Conservation (phyloP, 1,139 yeast species). For the Barnettozyma hawaiiensis region DNA sequence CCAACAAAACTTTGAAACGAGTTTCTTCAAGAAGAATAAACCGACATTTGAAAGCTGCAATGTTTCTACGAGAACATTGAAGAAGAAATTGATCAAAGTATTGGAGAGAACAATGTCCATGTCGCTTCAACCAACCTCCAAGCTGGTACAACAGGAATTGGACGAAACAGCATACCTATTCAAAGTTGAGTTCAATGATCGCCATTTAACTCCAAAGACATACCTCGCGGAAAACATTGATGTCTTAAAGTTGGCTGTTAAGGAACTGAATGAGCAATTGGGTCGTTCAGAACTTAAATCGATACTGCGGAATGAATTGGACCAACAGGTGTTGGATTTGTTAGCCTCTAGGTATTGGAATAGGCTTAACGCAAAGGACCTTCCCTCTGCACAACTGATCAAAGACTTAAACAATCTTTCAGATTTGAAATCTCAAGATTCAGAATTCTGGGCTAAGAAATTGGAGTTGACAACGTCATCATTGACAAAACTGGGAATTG, state of each 20-base stretch:
- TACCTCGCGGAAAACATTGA: conserved; percentile 91
- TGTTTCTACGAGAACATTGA: conserved; percentile 71
- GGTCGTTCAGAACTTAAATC: conserved; percentile 80
- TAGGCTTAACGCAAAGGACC: conserved; percentile 19
- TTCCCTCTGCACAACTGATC: conserved; percentile 20
- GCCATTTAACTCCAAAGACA: conserved; percentile 88
- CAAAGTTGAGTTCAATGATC: conserved; percentile 94
- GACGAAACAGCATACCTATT: conserved; percentile 92
- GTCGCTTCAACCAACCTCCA: conserved; percentile 82
- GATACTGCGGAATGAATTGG: conserved; percentile 75
- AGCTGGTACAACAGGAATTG: conserved; percentile 79
- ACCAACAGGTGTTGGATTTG: conserved; percentile 80
- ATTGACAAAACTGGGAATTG: conserved; percentile 88
- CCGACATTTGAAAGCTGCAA: conserved; percentile 58
- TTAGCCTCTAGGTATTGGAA: conserved; percentile 94
- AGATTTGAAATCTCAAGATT: conserved; percentile 52
- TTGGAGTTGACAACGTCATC: conserved; percentile 79
- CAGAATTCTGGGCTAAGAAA: conserved; percentile 77
- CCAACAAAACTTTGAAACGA: conserved; percentile 60
- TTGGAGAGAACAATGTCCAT: conserved; percentile 89
- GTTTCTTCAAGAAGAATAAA: conserved; percentile 54
- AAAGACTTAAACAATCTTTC: conserved; percentile 51
- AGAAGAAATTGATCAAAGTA: conserved; percentile 77
- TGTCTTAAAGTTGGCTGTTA: conserved; percentile 76
- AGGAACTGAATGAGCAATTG: conserved; percentile 77